phyloP scores from a whole-genome alignment of 1,139 yeast genomes.

The Lodderomyces metapsilosis region DNA sequence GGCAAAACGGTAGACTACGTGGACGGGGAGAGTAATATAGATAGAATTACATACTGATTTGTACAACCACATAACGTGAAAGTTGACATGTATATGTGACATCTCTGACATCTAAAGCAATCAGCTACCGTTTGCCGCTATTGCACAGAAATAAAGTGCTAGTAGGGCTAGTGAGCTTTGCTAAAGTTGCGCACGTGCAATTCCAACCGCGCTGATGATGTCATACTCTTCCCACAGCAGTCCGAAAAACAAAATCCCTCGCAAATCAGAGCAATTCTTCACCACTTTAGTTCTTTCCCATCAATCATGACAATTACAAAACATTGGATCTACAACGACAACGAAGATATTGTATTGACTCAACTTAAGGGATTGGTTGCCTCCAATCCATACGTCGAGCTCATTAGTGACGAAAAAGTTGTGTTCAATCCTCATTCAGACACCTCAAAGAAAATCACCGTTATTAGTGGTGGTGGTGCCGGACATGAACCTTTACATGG shows the following conservation, averaged over 20 bases:
- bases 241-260: no score
- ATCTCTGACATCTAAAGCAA: no score
- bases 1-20: constrained; percentile 23
- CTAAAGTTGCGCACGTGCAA: no score
- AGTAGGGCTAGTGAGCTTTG: no score
- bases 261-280: no score
- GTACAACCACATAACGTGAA: no score
- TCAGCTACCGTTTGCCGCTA: no score
- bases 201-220: no score
- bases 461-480: constrained; percentile 91
- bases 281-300: no score
- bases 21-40: constrained; percentile 23
- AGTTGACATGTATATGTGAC: no score
- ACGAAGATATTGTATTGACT: constrained; percentile 60
- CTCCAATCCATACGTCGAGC: constrained; percentile 63
- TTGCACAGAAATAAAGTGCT: no score
- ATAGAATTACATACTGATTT: constrained; percentile 24
- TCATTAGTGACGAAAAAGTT: constrained; percentile 68
- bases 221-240: no score
- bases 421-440: constrained; percentile 47
- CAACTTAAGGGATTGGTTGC: constrained; percentile 67
- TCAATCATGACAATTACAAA: constrained; percentile 25
- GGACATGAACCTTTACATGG: constrained; percentile 96
- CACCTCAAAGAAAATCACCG: constrained; percentile 53
- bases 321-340: constrained; percentile 50